These are phyloP conservation scores for Stevia rebaudiana DNA, from an alignment of 140 eudicot species.

Conservation along the genomic window DNA sequence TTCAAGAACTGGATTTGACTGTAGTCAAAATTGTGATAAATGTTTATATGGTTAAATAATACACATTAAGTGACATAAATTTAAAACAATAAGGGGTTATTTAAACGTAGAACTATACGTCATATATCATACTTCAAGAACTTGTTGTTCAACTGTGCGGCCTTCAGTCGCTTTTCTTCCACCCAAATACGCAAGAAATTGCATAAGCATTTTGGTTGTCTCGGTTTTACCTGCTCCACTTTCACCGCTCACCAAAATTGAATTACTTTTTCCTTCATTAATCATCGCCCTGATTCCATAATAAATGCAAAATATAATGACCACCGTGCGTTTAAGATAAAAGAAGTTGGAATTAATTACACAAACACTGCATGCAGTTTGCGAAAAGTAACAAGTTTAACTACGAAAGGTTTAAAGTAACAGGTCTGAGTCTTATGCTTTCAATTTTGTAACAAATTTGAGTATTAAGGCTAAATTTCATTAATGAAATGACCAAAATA, in stretches of 20 bases:
- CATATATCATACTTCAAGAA: constrained; percentile 84
- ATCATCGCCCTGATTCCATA: constrained; percentile 79
- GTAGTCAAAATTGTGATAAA: constrained; percentile 34
- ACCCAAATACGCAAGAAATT: constrained; percentile 91
- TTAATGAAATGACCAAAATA: no score
- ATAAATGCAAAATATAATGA: constrained; percentile 5
- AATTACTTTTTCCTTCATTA: constrained; percentile 84
- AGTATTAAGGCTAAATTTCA: no score
- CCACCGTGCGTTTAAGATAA: neutral
- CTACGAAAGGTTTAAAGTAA: no score
- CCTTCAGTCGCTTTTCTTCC: constrained; percentile 97
- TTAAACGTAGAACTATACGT: constrained; percentile 34
- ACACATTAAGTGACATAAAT: neutral
- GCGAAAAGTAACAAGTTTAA: no score
- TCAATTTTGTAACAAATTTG: no score
- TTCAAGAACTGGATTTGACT: constrained; percentile 99
- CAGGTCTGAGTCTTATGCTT: no score
- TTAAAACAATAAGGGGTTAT: constrained; percentile 10
- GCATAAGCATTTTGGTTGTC: constrained; percentile 99
- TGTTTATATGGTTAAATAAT: neutral
- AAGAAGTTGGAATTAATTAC: no score
- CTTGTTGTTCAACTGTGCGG: constrained; percentile 99
- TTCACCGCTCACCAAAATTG: constrained; percentile 98
- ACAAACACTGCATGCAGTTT: no score
- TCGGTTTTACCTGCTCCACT: constrained; percentile 99